Evolutionary conservation across 2,329 filamentous ascomycete genomes (phyloP).

Genomic region (Albophoma yamanashiensis): DNA sequence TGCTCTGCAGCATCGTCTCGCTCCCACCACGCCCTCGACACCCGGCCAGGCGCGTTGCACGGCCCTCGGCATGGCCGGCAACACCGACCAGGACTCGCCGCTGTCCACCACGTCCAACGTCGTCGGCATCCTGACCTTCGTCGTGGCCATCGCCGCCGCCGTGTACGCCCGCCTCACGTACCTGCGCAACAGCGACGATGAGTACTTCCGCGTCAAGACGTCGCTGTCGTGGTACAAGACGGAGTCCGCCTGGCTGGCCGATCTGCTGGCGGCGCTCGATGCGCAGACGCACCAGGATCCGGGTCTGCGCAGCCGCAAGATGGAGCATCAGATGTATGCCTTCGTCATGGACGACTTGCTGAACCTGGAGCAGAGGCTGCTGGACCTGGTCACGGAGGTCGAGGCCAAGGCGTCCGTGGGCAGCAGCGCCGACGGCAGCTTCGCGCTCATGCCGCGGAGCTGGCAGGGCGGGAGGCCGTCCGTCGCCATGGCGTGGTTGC

Average conservation of each 20-base stretch:
- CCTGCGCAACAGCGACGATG: constrained; percentile 32
- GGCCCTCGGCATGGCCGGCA: constrained; percentile 9
- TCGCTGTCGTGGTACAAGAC: constrained; percentile 38
- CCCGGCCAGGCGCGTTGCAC: background rate
- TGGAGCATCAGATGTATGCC: constrained; percentile 34
- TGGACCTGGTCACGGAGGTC: constrained; percentile 33
- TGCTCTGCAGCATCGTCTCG: background rate
- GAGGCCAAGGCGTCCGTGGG: constrained; percentile 18
- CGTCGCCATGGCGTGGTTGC: constrained; percentile 34
- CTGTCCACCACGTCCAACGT: constrained; percentile 32
- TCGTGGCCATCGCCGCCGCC: constrained; percentile 32
- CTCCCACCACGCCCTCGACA: background rate
- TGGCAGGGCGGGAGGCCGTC: constrained; percentile 24
- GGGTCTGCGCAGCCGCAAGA: constrained; percentile 6
- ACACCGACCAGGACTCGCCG: constrained; percentile 26
- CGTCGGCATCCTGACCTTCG: constrained; percentile 35
- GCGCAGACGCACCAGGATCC: constrained; percentile 13
- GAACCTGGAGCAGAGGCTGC: constrained; percentile 30
- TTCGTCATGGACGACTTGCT: constrained; percentile 36
- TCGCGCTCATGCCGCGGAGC: constrained; percentile 25
- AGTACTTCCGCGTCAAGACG: constrained; percentile 36
- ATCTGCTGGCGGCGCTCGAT: constrained; percentile 24
- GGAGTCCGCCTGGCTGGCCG: constrained; percentile 32
- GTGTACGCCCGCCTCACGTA: constrained; percentile 33
- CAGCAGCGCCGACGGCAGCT: constrained; percentile 14